Base-by-base conservation (phyloP, 169 alveolate species). In the Eimeria zaria region DNA sequence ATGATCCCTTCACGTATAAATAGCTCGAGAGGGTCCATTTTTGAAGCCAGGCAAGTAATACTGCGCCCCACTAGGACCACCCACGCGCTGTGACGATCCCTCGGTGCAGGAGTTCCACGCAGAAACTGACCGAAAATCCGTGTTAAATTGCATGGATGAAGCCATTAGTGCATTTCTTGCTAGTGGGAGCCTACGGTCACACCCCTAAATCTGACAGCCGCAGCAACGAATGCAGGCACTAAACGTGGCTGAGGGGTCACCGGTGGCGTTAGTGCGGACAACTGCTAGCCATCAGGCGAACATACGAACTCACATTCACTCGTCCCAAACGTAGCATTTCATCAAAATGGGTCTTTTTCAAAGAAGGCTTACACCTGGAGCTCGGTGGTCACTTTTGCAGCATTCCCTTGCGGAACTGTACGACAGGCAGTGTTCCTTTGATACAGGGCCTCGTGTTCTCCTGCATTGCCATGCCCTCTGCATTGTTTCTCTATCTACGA, bases 1-100 rank as follows among this genome's bases (percentile, higher is more conserved):
- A 73, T 73, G 83, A 18, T 73, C 51, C 8, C 18, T 4, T 36
- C 53, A 22, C 39, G 33, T 22, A 20, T n/a, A 39, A 36, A 6
- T 39, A 41, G 83, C 18, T 73, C 12, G 53, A 39, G 53, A 73
- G 18, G 0, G 41, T 33, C 53, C 30, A 73, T 9, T 16, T 39
- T 73, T 73, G 16, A 73, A 73, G 16, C 16, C 51, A 73, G 83
- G 83, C 83, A 73, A 73, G 83, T 39, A 39, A 73, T 39, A 53
- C 53, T 39, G 18, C 53, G 12, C 83, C 83, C 83, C 83, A 22
- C 83, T 22, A 73, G 33, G 83, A 69, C 51, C 30, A 46, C 24
- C n/a, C 80, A 69, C 3, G 8, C 8, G 80, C 6, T 73, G 16
- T 16, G 33, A 33, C 33, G 55, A 41, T 39, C 53, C 16, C 39